Evolutionary conservation across 768 basidiomycete genomes (phyloP).

Genomic region (Russula sp.): DNA sequence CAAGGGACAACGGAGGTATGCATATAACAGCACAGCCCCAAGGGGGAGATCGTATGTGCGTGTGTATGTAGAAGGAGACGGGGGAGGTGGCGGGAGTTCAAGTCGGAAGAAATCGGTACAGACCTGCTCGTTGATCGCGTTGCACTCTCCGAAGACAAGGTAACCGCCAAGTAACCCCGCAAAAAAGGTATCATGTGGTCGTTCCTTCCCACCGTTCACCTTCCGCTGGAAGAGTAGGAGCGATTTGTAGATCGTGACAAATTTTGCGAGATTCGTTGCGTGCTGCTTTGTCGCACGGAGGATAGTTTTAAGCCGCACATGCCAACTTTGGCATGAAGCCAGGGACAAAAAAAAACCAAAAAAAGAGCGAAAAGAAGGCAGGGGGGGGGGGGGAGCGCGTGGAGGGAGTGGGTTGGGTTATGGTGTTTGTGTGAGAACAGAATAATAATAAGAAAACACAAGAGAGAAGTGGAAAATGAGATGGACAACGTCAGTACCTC

Average conservation of each 20-base stretch:
- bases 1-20: not conserved
- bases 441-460: too few relatives aligned
- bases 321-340: conserved; percentile 47
- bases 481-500: conserved; percentile 8
- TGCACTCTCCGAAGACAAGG: conserved; percentile 77
- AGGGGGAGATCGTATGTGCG: not conserved
- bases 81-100: not conserved
- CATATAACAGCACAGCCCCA: not conserved
- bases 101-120: conserved; percentile 21
- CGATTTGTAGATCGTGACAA: conserved; percentile 89
- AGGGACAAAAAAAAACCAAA: too few relatives aligned
- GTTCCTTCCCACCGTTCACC: conserved; percentile 73
- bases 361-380: too few relatives aligned
- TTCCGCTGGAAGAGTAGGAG: conserved; percentile 77
- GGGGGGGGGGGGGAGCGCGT: too few relatives aligned
- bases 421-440: too few relatives aligned
- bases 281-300: conserved; percentile 85
- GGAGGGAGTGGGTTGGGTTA: not conserved
- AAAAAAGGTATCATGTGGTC: conserved; percentile 78
- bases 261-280: conserved; percentile 86
- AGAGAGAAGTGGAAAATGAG: not conserved
- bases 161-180: conserved; percentile 93
- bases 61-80: not conserved
- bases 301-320: conserved; percentile 56
- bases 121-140: conserved; percentile 89